Conservation (phyloP, 345 rosid genomes). For the Raphanus sativus region DNA sequence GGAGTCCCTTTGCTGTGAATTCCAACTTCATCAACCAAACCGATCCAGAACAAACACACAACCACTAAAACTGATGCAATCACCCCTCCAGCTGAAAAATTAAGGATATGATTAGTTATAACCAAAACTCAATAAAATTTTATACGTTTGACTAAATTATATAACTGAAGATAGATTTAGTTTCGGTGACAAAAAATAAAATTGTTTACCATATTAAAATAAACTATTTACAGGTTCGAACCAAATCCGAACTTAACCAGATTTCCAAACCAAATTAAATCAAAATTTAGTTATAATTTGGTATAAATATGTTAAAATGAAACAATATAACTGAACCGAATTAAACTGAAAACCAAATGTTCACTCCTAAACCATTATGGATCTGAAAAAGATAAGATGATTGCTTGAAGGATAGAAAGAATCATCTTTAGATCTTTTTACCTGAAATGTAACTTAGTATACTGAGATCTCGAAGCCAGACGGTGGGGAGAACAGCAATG, state of each 20-base stretch:
- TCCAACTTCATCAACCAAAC: constrained; percentile 72
- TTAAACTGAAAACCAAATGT: neutral
- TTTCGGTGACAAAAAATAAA: no score
- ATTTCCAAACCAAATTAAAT: neutral
- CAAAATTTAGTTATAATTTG: neutral
- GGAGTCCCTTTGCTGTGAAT: constrained; percentile 62
- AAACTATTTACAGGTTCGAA: neutral
- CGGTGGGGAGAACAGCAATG: constrained; percentile 83
- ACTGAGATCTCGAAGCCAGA: constrained; percentile 89
- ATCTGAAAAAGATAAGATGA: neutral
- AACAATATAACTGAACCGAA: neutral
- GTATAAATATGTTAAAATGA: neutral
- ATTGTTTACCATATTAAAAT: no score
- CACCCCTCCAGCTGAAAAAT: constrained; percentile 82
- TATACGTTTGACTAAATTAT: no score
- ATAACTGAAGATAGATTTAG: no score
- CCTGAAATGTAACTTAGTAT: constrained; percentile 89
- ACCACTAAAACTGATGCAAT: constrained; percentile 78
- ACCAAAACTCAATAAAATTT: neutral
- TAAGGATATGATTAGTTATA: neutral
- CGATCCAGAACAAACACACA: constrained; percentile 82
- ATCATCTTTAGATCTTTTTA: constrained; percentile 16
- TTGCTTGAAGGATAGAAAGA: neutral
- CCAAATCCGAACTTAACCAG: neutral
- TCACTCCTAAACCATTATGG: neutral